These are phyloP conservation scores for Sordariomycetes sp. DNA, from an alignment of 2,329 filamentous ascomycete genomes.

Conservation along the genomic window DNA sequence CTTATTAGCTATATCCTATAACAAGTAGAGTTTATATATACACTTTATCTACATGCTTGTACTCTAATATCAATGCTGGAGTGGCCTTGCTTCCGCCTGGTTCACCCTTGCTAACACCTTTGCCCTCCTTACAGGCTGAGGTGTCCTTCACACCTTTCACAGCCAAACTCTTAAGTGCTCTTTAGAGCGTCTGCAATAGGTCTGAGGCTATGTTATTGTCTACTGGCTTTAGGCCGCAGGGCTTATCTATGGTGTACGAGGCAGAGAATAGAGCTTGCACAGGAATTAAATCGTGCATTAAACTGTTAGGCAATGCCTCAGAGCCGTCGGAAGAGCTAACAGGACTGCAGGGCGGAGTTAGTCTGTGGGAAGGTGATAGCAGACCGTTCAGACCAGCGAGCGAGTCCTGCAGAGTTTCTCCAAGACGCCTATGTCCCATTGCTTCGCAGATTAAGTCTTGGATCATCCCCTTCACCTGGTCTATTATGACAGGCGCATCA, in stretches of 20 bases:
- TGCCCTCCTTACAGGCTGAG: background rate
- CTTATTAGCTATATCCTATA: background rate
- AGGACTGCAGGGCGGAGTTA: background rate
- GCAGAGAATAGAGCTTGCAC: background rate
- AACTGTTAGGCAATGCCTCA: background rate
- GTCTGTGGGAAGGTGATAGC: background rate
- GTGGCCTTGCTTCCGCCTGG: background rate
- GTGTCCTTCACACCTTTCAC: background rate
- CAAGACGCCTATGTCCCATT: background rate
- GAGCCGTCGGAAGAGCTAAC: background rate
- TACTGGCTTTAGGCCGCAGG: background rate
- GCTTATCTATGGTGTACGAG: background rate
- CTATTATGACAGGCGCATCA: background rate
- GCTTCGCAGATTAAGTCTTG: background rate
- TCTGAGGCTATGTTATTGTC: background rate
- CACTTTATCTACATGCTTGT: background rate
- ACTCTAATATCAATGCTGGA: background rate
- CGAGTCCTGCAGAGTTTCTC: background rate
- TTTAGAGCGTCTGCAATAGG: background rate
- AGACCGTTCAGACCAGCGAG: background rate
- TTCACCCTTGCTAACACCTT: background rate
- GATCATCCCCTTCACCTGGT: background rate
- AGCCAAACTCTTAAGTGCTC: background rate
- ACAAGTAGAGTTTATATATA: background rate
- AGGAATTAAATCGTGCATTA: background rate